These are phyloP conservation scores for Ophiostoma triangulosporum DNA, from an alignment of 2,329 filamentous ascomycete genomes.

Conservation along the genomic window DNA sequence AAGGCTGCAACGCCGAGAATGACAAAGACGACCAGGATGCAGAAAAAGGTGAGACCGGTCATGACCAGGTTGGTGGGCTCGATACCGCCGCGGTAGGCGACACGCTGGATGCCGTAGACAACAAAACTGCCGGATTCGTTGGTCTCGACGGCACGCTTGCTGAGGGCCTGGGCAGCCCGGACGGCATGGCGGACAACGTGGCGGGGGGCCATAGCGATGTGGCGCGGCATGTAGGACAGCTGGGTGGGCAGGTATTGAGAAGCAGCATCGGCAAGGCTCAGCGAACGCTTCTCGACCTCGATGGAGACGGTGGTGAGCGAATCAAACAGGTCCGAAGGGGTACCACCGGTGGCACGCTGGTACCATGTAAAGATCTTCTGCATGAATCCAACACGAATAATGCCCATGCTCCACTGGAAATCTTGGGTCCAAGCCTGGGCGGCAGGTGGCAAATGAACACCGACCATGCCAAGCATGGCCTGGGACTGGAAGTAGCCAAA, in stretches of 20 bases:
- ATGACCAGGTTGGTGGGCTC: slow-evolving; percentile 77
- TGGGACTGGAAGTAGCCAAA: slow-evolving; percentile 82
- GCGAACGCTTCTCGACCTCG: slow-evolving; percentile 47
- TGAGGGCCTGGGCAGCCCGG: slow-evolving; percentile 18
- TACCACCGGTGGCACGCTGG: slow-evolving; percentile 71
- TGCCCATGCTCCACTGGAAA: slow-evolving; percentile 86
- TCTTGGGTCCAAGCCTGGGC: slow-evolving; percentile 81
- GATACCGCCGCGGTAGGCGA: slow-evolving; percentile 66
- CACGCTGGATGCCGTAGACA: slow-evolving; percentile 65
- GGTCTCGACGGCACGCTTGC: slow-evolving; percentile 37
- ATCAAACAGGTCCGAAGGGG: slow-evolving; percentile 59
- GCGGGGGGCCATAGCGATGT: slow-evolving; percentile 24
- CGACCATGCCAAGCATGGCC: slow-evolving; percentile 67
- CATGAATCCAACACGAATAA: slow-evolving; percentile 66
- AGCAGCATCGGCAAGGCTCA: slow-evolving; percentile 21
- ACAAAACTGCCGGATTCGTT: slow-evolving; percentile 30
- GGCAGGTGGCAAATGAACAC: slow-evolving; percentile 63
- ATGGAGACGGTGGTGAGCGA: slow-evolving; percentile 58
- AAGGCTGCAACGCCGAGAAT: slow-evolving; percentile 57
- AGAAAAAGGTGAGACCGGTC: slow-evolving; percentile 70
- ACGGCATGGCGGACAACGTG: slow-evolving; percentile 18
- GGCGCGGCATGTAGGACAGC: slow-evolving; percentile 26
- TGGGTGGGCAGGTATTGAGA: slow-evolving; percentile 25
- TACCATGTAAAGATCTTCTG: slow-evolving; percentile 78
- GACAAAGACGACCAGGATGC: slow-evolving; percentile 60